These are phyloP conservation scores for Ramularia collo-cygni DNA, from an alignment of 2,329 filamentous ascomycete species.

Conservation along the genomic window DNA sequence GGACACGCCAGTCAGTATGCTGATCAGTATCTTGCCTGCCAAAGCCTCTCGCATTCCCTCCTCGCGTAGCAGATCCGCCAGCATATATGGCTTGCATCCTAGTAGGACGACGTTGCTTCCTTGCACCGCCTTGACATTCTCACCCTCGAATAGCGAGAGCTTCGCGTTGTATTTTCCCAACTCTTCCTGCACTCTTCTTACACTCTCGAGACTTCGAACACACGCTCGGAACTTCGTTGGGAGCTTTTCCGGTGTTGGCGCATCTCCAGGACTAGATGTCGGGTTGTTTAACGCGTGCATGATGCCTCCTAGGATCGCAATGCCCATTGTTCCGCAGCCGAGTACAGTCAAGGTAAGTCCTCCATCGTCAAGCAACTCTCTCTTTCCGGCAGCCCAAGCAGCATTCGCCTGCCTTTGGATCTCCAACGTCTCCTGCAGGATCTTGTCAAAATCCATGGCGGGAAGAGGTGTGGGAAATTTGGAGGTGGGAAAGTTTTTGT, in stretches of 20 bases:
- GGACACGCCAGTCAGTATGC: conserved; percentile 71
- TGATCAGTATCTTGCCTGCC: conserved; percentile 72
- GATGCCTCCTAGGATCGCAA: conserved; percentile 75
- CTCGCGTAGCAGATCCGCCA: conserved; percentile 59
- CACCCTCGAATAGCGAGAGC: conserved; percentile 62
- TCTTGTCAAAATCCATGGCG: conserved; percentile 6
- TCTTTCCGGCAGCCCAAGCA: conserved; percentile 17
- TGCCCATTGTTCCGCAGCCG: conserved; percentile 84
- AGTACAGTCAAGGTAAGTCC: conserved; percentile 69
- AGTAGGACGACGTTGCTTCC: conserved; percentile 69
- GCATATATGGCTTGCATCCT: conserved; percentile 73
- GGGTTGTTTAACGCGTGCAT: conserved; percentile 57
- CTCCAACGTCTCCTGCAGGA: conserved; percentile 24
- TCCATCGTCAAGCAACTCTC: conserved; percentile 15
- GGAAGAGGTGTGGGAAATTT: too few species aligned
- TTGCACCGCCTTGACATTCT: conserved; percentile 62
- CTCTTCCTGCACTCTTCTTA: conserved; percentile 59
- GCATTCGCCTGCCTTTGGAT: conserved; percentile 22
- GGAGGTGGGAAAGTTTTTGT: too few species aligned
- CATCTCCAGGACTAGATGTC: conserved; percentile 33
- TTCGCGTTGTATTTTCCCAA: conserved; percentile 57
- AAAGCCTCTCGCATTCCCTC: conserved; percentile 66
- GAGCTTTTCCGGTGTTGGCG: conserved; percentile 44
- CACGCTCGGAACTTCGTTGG: conserved; percentile 76
- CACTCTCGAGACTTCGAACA: conserved; percentile 63